These are phyloP conservation scores for Flaveria robusta DNA, from an alignment of 129 eudicot species.

Conservation along the genomic window DNA sequence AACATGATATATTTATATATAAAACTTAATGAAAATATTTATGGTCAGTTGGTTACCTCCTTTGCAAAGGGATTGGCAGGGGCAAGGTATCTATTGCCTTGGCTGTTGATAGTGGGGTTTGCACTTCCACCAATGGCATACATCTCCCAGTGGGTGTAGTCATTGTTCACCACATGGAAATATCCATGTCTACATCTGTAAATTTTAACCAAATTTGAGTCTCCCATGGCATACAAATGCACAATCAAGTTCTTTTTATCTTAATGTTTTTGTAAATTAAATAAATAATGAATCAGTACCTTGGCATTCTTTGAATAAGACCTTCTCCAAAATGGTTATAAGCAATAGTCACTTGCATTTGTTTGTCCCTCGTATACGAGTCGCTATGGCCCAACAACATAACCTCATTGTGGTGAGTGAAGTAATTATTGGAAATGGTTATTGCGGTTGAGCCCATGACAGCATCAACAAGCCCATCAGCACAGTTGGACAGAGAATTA, in stretches of 20 bases:
- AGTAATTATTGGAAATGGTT: conserved; percentile 83
- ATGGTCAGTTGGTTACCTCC: conserved; percentile 73
- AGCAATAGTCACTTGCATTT: conserved; percentile 93
- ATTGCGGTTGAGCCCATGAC: conserved; percentile 94
- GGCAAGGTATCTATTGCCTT: conserved; percentile 91
- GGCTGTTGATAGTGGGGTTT: conserved; percentile 89
- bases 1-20: too few species aligned
- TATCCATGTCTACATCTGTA: conserved; percentile 93
- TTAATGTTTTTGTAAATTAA: not conserved
- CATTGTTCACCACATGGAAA: conserved; percentile 97
- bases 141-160: conserved; percentile 99
- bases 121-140: conserved; percentile 98
- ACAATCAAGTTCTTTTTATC: not conserved
- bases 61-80: conserved; percentile 82
- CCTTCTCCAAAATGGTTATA: conserved; percentile 91
- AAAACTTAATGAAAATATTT: not conserved
- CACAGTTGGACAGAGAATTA: conserved; percentile 81
- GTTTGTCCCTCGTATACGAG: conserved; percentile 70
- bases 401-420: conserved; percentile 93
- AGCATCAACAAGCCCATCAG: conserved; percentile 94
- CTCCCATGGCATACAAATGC: not conserved
- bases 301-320: conserved; percentile 96
- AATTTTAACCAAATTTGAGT: not conserved
- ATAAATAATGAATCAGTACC: conserved; percentile 41
- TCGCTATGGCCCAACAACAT: conserved; percentile 95